Evolutionary conservation across 768 basidiomycete genomes (phyloP), one percentile per base, ranked within the genome.

Genomic region (Boletus reticulatus): DNA sequence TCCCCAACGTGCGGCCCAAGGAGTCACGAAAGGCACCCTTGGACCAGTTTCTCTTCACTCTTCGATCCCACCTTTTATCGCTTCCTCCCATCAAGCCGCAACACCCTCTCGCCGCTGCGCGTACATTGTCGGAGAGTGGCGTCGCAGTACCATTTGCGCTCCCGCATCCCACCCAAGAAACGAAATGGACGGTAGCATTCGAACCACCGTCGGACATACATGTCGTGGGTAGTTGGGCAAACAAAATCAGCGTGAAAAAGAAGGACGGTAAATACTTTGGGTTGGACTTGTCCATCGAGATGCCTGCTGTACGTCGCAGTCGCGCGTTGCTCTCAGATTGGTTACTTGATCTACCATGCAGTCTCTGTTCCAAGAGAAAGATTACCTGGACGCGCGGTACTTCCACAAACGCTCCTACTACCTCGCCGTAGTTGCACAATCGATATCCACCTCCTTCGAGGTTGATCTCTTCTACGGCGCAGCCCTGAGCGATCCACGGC

Each of bases 351-450:
- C 51, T 47, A 14, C 16, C 32, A 19, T 34, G 6, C 52, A 90
- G 89, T 69, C 62, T 45, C 75, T 97, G n/a, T 95, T 98, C 65
- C 92, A 96, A 75, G 92, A 95, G 65, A 99, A 98, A 68, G 95
- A 98, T 67, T 92, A 93, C 60, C 76, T 94, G 54, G 88, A 94
- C 66, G 82, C 85, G 9, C 84, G 97, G 12, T 94, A 89, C 69
- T 95, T 96, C 68, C 89, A 95, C 67, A 98, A 98, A 67, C 80
- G 92, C 38, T 87, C 92, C 0, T 94, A 89, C 67, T 99, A 92
- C 72, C 81, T 98, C 19, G 88, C 94, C 8, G 82, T 81, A 5
- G 75, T 98, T 43, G 89, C 91, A 2, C 77, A 81, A 9, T 80
- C 83, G 1, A 68, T 94, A 38, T 73, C 73, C 42, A 71, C 71